These are phyloP conservation scores for Fusarium sp. DNA, from an alignment of 2,329 filamentous ascomycete species.

Conservation along the genomic window DNA sequence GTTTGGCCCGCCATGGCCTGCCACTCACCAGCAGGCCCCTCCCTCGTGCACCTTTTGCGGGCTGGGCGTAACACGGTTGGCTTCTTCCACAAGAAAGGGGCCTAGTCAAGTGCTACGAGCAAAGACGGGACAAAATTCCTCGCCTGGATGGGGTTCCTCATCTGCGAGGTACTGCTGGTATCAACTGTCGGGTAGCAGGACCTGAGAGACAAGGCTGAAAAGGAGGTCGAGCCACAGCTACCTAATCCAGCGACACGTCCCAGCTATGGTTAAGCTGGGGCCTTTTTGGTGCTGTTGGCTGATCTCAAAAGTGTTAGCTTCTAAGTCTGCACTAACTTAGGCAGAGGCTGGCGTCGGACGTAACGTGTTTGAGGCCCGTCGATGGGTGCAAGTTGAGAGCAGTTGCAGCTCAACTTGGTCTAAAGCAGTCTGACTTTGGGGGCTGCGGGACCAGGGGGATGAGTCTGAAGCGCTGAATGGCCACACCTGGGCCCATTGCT, in stretches of 20 bases:
- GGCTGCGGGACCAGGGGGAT: constrained; percentile 32
- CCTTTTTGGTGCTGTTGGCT: constrained; percentile 11
- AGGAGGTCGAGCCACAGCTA: constrained; percentile 29
- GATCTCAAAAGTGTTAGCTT: constrained; percentile 24
- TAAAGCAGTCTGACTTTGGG: constrained; percentile 25
- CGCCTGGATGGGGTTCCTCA: constrained; percentile 22
- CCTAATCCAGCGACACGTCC: constrained; percentile 11
- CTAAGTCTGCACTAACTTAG: constrained; percentile 19
- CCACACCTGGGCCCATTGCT: constrained; percentile 22
- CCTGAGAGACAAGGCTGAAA: constrained; percentile 35
- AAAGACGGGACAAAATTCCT: constrained; percentile 29
- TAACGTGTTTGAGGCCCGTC: constrained; percentile 35
- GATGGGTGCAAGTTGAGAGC: constrained; percentile 19
- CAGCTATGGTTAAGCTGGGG: constrained; percentile 8
- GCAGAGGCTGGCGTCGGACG: constrained; percentile 23
- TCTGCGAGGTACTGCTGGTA: constrained; percentile 14
- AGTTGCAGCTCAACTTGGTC: constrained; percentile 6
- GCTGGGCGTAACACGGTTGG: constrained; percentile 38
- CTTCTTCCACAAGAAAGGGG: constrained; percentile 35
- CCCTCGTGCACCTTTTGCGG: constrained; percentile 38
- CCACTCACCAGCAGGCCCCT: constrained; percentile 34
- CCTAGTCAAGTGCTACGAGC: constrained; percentile 17
- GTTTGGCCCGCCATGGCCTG: constrained; percentile 38
- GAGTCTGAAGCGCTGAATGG: constrained; percentile 24
- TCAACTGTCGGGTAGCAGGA: not conserved